Base-by-base conservation (phyloP, 768 basidiomycete species). In the Glaciozyma martinii region DNA sequence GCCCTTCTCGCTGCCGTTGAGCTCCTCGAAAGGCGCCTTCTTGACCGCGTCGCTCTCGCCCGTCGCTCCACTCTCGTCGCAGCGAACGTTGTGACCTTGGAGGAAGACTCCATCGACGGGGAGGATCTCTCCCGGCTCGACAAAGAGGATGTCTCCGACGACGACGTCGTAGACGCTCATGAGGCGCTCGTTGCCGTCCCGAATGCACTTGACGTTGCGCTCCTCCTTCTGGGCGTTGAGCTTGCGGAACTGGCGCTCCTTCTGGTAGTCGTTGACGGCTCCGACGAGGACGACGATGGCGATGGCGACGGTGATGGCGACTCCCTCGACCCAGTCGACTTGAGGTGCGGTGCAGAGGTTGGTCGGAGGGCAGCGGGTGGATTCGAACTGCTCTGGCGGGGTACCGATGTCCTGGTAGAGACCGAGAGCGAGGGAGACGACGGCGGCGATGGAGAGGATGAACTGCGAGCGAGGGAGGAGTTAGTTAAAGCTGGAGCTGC, bases 61-160 rank as follows among this genome's bases (percentile, higher is more conserved):
- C 0, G 95, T 98, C 50, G 92, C 91, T 27, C 90, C 89, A 30
- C 89, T 90, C 76, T 98, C 95, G 73, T 99, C 95, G 75, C 93
- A 97, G 74, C 84, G 86, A 71, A 97, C 87, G 69, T 90, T 91
- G 77, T 98, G 90, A 27, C 95, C 94, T 12, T 83, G 80, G 33
- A 99, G 78, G 79, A 94, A 95, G 73, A 99, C 80, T 60, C 95
- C 95, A 74, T 99, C 95, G 76, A 91, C 94, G 56, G 95, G 95
- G 21, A 98, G 75, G 63, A 98, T 86, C 75, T 99, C 94, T 62
- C 95, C 95, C 1, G 95, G 91, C 79, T 98, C 93, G 46, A 98
- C 76, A 23, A 89, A 79, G 21, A 88, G 88, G 63, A 99, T 81
- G 72, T 99, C 94, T 50, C 95, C 95, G 37, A 98, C 95, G 42